Conservation (phyloP, 495 filamentous ascomycete species). For the Podospora pseudocomata region DNA sequence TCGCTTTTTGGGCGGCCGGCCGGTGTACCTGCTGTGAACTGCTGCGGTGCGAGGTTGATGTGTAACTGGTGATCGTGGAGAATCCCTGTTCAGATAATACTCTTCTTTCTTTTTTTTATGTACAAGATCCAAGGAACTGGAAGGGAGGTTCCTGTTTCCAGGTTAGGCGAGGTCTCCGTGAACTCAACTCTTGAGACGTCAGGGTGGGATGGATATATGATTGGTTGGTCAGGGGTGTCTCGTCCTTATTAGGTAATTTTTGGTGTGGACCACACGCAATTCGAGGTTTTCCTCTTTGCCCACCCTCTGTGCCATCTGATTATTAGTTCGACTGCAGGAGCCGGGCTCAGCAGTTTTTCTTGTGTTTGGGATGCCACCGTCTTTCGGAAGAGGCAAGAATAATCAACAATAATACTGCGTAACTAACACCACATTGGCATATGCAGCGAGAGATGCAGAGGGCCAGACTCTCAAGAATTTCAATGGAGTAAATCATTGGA, state of each 20-base stretch:
- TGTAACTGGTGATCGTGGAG: not conserved
- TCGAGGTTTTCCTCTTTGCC: not conserved
- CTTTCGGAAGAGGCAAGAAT: not conserved
- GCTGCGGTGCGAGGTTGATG: not conserved
- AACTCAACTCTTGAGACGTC: not conserved
- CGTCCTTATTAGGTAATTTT: slow-evolving; percentile 14
- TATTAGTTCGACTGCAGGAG: not conserved
- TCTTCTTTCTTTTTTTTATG: not conserved
- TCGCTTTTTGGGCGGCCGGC: not conserved
- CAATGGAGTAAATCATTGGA: not conserved
- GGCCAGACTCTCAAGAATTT: not conserved
- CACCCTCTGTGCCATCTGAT: not conserved
- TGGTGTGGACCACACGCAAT: not conserved
- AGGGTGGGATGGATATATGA: not conserved
- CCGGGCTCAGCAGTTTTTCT: not conserved
- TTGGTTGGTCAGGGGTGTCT: slow-evolving; percentile 1
- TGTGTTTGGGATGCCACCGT: not conserved
- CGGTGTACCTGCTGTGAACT: not conserved
- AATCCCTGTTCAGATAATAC: not conserved
- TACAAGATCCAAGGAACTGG: not conserved
- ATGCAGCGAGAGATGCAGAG: not conserved
- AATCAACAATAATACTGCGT: not conserved
- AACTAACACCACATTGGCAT: not conserved
- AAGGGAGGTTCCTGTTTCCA: not conserved
- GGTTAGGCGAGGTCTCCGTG: not conserved